Percentiles rank a stretch among this genome's conserved stretches.
Conservation (phyloP, 129 eudicot species). For the Solidago caesia region DNA sequence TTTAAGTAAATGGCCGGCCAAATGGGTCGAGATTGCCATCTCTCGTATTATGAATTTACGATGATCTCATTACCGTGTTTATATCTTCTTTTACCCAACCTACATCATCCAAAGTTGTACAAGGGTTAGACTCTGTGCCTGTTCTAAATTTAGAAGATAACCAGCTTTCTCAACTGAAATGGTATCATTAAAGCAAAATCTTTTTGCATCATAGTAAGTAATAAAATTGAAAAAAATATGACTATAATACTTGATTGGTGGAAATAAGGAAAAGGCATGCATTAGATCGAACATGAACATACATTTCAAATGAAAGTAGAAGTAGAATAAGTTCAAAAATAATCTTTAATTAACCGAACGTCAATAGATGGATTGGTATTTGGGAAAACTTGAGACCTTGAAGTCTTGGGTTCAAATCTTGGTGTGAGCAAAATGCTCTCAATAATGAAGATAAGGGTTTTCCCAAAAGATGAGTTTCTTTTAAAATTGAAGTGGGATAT, state of each 20-base stretch:
- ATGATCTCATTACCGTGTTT: slow-evolving; percentile 1
- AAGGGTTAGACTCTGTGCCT: slow-evolving; percentile 69
- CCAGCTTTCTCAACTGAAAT: slow-evolving; percentile 60
- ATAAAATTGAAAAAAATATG: neutral
- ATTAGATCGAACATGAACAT: neutral
- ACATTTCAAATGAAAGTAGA: neutral
- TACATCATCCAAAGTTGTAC: slow-evolving; percentile 51
- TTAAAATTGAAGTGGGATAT: no score
- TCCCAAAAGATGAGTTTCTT: no score
- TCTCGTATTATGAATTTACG: neutral
- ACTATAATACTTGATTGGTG: neutral
- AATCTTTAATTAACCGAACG: neutral
- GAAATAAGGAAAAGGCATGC: neutral
- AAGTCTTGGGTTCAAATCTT: no score
- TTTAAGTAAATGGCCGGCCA: neutral
- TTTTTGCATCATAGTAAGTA: slow-evolving; percentile 18
- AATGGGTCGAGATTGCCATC: neutral
- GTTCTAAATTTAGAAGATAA: slow-evolving; percentile 87
- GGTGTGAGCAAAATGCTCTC: no score
- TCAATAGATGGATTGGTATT: no score
- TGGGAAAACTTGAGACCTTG: no score
- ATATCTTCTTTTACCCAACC: slow-evolving; percentile 45
- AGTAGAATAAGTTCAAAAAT: neutral
- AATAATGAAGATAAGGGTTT: no score
- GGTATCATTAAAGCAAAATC: slow-evolving; percentile 43